Percentiles rank a stretch among this genome's conserved stretches.
phyloP scores from a whole-genome alignment of 305 asterid species.

The Rubia peregrina region DNA sequence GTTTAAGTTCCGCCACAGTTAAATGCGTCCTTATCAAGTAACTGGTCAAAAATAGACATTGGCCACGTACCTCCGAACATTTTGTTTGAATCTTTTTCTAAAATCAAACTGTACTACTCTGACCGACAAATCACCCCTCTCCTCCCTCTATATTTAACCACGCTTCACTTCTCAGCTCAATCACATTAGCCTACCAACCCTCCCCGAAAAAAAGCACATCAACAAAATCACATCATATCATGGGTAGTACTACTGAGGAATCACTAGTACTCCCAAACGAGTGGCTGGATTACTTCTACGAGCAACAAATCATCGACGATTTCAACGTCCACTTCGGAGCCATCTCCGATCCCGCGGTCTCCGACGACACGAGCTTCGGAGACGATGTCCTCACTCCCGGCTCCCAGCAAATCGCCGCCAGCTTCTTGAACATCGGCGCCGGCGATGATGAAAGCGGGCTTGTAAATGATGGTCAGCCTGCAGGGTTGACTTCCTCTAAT shows the following conservation, averaged over 20 bases:
- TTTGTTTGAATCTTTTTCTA: constrained; percentile 10
- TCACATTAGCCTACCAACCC: neutral
- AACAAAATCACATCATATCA: neutral
- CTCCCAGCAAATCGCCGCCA: neutral
- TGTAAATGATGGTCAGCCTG: neutral
- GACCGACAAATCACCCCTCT: constrained; percentile 8
- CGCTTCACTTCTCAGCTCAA: constrained; percentile 1
- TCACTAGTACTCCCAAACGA: neutral
- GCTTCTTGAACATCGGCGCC: neutral
- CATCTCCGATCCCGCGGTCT: constrained; percentile 5
- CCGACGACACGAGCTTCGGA: neutral
- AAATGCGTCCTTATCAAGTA: constrained; percentile 4
- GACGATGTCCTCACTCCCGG: neutral
- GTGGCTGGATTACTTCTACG: constrained; percentile 13
- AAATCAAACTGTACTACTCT: constrained; percentile 14
- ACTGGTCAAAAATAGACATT: constrained; percentile 9
- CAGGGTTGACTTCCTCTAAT: neutral
- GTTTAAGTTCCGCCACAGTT: constrained; percentile 2
- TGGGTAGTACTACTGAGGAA: constrained; percentile 2
- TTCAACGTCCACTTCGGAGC: constrained; percentile 9
- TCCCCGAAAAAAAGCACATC: too few relatives aligned
- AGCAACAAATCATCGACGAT: constrained; percentile 5
- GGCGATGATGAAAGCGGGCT: neutral
- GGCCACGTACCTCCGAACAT: neutral
- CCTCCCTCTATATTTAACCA: constrained; percentile 4